These are phyloP conservation scores for Fraxinus quadrangulata DNA, from an alignment of 257 asterid species.

Conservation along the genomic window DNA sequence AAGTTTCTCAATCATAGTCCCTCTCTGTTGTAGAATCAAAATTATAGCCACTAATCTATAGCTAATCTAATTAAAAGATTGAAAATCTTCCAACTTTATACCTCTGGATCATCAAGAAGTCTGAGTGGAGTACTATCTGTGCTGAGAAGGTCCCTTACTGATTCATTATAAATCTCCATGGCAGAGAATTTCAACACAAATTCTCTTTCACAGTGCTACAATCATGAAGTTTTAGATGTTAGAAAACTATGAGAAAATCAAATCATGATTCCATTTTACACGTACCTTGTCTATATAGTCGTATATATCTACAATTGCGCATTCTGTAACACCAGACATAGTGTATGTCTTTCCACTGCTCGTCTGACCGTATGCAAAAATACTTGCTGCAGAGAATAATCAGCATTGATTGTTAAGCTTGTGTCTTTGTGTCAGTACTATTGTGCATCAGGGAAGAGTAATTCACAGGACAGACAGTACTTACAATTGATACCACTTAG, in stretches of 20 bases:
- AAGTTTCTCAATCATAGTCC: constrained; percentile 89
- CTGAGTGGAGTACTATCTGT: constrained; percentile 64
- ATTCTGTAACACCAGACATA: constrained; percentile 58
- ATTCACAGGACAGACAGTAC: constrained; percentile 22
- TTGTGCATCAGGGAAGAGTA: neutral
- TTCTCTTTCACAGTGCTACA: constrained; percentile 48
- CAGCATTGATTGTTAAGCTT: neutral
- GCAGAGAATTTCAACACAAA: constrained; percentile 82
- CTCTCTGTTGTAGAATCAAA: constrained; percentile 49
- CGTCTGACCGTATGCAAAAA: constrained; percentile 73
- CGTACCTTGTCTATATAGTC: constrained; percentile 49
- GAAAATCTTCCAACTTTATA: constrained; percentile 16
- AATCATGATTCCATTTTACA: neutral
- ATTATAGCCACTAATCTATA: neutral
- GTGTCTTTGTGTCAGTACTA: neutral
- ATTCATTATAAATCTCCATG: constrained; percentile 93
- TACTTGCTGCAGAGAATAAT: constrained; percentile 50
- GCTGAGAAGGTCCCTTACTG: constrained; percentile 81
- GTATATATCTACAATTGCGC: constrained; percentile 51
- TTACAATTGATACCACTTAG: constrained; percentile 86
- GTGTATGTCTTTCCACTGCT: constrained; percentile 79
- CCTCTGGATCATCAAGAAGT: constrained; percentile 98
- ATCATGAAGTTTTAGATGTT: neutral
- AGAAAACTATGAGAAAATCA: neutral
- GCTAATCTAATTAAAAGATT: neutral